Evolutionary conservation across 2,329 filamentous ascomycete species (phyloP), one percentile per base, ranked within the genome.

Genomic region (Tolypocladium amazonense): DNA sequence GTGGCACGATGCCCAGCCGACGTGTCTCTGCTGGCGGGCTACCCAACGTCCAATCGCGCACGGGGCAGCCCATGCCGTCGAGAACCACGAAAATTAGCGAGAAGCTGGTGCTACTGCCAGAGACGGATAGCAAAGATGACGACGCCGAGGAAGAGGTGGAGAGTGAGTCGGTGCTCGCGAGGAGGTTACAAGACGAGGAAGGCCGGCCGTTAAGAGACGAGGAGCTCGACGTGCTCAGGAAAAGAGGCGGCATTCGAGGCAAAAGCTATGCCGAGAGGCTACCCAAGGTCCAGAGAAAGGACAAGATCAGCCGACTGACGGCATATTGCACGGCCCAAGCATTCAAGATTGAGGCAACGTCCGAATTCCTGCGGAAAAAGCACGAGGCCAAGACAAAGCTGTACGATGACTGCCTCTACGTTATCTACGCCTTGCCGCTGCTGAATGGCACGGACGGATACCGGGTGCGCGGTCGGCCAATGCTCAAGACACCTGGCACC

Each of bases 331-430:
- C 92, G 0, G 93, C 94, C 0, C 90, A 97, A 73, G 90, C 89
- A 9, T 97, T 92, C 76, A 96, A 93, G 76, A 86, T 96, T 76
- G 88, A 89, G 67, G 84, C 87, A 33, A 91, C 92, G n/a, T 91
- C 92, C 18, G 85, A 90, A 39, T 99, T 99, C 71, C 79, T 97
- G 62, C 88, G 89, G 66, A 89, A 90, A 64, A 88, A 88, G 68
- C 94, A 99, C 75, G 87, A 89, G 38, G 93, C 92, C 1, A 88
- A 92, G 75, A 96, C 93, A 18, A 99, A 99, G 75, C 81, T 97
- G 6, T 99, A 99, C 74, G 94, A 99, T 72, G 94, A 99, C 73
- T 99, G 94, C 70, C 79, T 99, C 30, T 99, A 99, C 71, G 90
- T 88, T 33, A 93, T 96, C 56, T 99, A 99, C 73, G 92, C 97